Evolutionary conservation across 768 basidiomycete genomes (phyloP).

Genomic region (Mycena chlorophos): DNA sequence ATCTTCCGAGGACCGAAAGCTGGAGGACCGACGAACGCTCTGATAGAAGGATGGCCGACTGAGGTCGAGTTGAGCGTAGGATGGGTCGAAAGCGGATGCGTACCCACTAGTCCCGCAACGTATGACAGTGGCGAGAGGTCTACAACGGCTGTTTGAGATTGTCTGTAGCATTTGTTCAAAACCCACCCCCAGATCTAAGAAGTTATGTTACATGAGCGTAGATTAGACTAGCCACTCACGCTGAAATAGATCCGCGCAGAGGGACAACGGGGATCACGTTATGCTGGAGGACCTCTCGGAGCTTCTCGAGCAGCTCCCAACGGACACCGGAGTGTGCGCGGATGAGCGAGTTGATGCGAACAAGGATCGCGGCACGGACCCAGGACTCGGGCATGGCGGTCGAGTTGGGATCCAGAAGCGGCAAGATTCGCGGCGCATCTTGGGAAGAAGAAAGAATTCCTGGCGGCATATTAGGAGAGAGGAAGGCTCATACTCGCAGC

Average conservation of each 20-base stretch:
- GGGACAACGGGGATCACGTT: conserved; percentile 79
- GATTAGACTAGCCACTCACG: conserved; percentile 61
- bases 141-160: no score
- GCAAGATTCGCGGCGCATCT: conserved; percentile 48
- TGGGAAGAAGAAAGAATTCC: conserved; percentile 57
- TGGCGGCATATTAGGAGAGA: neutral
- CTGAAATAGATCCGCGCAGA: conserved; percentile 73
- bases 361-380: conserved; percentile 79
- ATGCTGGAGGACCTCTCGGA: conserved; percentile 59
- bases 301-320: conserved; percentile 73
- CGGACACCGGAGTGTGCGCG: conserved; percentile 68
- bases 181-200: no score
- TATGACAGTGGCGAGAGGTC: conserved; percentile 51
- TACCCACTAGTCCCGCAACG: conserved; percentile 67
- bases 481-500: neutral
- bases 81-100: conserved; percentile 5
- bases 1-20: conserved; percentile 52
- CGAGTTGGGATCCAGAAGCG: conserved; percentile 68
- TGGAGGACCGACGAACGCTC: conserved; percentile 58
- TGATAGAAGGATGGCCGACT: conserved; percentile 63
- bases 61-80: conserved; percentile 26
- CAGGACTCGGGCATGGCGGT: conserved; percentile 84
- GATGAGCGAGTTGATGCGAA: conserved; percentile 81
- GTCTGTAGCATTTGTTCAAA: no score
- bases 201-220: no score